phyloP scores from a whole-genome alignment of 257 asterid species.

The Nicotiana knightiana region DNA sequence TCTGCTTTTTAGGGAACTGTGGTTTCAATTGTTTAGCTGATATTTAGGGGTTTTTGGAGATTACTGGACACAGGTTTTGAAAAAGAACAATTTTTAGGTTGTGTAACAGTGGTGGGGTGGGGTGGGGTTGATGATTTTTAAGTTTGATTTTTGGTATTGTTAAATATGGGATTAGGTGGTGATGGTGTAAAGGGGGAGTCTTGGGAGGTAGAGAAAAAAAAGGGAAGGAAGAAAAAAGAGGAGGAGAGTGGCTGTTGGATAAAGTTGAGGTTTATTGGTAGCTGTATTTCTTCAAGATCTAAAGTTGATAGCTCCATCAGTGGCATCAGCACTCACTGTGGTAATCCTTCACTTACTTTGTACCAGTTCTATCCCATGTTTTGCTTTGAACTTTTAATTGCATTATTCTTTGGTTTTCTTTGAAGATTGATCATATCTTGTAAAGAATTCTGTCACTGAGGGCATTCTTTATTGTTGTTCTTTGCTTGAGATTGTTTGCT shows the following conservation, averaged over 20 bases:
- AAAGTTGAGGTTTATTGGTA: constrained; percentile 42
- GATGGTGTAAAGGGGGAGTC: constrained; percentile 41
- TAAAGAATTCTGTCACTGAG: too few relatives aligned
- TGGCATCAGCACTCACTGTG: constrained; percentile 35
- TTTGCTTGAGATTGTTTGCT: not conserved
- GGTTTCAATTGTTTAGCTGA: not conserved
- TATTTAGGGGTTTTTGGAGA: not conserved
- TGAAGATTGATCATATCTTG: not conserved
- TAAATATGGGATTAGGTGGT: constrained; percentile 48
- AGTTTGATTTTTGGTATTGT: constrained; percentile 26
- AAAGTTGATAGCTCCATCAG: constrained; percentile 59
- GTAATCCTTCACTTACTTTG: not conserved
- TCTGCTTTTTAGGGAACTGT: not conserved
- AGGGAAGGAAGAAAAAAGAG: constrained; percentile 33
- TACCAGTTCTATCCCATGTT: not conserved
- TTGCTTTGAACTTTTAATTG: not conserved
- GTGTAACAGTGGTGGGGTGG: not conserved
- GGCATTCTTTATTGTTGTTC: not conserved
- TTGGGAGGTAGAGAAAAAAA: constrained; percentile 43
- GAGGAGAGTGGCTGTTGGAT: constrained; percentile 44
- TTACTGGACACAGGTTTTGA: not conserved
- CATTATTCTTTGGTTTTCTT: not conserved
- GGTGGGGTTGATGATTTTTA: not conserved
- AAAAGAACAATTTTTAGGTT: not conserved
- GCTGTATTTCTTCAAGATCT: constrained; percentile 60